Percentiles rank a stretch among this genome's conserved stretches.
Evolutionary conservation across 2,329 filamentous ascomycete species (phyloP).

Genomic region (Amylocarpus encephaloides): DNA sequence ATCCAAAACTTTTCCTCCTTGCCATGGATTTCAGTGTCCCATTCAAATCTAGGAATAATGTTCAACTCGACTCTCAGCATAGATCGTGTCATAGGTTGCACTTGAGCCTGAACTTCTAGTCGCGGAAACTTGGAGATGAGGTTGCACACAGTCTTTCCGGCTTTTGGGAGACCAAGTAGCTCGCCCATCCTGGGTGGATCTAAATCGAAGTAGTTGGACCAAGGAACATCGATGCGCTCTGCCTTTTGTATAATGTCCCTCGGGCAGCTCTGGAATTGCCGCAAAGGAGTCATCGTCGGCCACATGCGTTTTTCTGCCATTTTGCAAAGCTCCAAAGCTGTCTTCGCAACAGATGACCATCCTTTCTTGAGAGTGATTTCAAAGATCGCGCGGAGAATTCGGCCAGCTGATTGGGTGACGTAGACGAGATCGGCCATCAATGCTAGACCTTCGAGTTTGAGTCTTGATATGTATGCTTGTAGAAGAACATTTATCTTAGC

Average conservation of each 20-base stretch:
- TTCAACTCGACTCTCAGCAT: slow-evolving; percentile 86
- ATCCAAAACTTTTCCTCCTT: slow-evolving; percentile 94
- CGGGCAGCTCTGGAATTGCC: slow-evolving; percentile 80
- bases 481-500: slow-evolving; percentile 97
- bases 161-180: slow-evolving; percentile 81
- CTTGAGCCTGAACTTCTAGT: slow-evolving; percentile 85
- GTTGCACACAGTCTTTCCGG: slow-evolving; percentile 76
- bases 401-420: slow-evolving; percentile 93
- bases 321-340: slow-evolving; percentile 90
- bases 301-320: slow-evolving; percentile 99
- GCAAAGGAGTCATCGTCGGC: slow-evolving; percentile 94
- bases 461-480: slow-evolving; percentile 91
- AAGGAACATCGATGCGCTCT: slow-evolving; percentile 89
- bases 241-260: slow-evolving; percentile 85
- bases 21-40: slow-evolving; percentile 87
- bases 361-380: slow-evolving; percentile 97
- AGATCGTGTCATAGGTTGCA: slow-evolving; percentile 89
- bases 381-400: slow-evolving; percentile 91
- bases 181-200: slow-evolving; percentile 96
- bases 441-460: slow-evolving; percentile 88
- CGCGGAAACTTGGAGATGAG: slow-evolving; percentile 90
- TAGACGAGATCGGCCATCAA: slow-evolving; percentile 99
- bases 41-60: slow-evolving; percentile 90
- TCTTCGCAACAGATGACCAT: slow-evolving; percentile 89
- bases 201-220: slow-evolving; percentile 90